Base-by-base conservation (phyloP, 2,329 filamentous ascomycete species). In the Ploettnerulaceae sp. region DNA sequence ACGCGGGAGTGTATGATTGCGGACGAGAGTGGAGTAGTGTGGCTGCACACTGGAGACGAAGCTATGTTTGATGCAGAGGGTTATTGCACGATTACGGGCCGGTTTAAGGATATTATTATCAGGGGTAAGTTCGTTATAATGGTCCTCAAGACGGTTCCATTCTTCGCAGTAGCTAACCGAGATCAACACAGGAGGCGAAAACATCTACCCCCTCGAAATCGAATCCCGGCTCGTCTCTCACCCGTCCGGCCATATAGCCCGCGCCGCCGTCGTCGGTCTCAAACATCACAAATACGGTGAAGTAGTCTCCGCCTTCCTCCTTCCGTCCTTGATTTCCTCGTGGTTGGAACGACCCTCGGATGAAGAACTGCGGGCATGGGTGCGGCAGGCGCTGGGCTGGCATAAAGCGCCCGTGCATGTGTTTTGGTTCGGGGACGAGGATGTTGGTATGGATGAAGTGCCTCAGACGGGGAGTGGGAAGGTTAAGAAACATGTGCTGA, bases 401-500 rank as follows among this genome's bases (percentile, higher is more conserved):
- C 82, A 86, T 61, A 86, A 86, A 67, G 80, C 82, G 3, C 86
- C 86, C 0, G 70, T 77, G 7, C 76, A 89, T 63, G 64, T 90
- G n/a, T 89, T 89, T 61, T 88, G 85, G 76, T 72, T 90, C 20
- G 86, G 86, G 0, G 69, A 77, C 54, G 73, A 74, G 35, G 76
- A 74, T 8, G 71, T 82, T 4, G 50, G 45, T 18, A 73, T 79
- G 1, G 57, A 57, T 1, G 67, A 69, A 1, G 71, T 84, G 24
- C 82, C 82, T 7, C 67, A 85, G 59, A 86, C 82, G n/a, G 82
- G 82, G 0, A 86, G 82, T 59, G 82, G 82, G 3, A 86, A 86
- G 66, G 77, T 86, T 45, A 75, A 79, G 57, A 86, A 86, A 67
- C 80, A 55, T 36, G 45, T 53, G 5, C 24, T 61, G 45, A 51